Percentiles rank a stretch among this genome's conserved stretches.
Conservation (phyloP, 192 early-diverging fungal species). For the Coemansia sp. region DNA sequence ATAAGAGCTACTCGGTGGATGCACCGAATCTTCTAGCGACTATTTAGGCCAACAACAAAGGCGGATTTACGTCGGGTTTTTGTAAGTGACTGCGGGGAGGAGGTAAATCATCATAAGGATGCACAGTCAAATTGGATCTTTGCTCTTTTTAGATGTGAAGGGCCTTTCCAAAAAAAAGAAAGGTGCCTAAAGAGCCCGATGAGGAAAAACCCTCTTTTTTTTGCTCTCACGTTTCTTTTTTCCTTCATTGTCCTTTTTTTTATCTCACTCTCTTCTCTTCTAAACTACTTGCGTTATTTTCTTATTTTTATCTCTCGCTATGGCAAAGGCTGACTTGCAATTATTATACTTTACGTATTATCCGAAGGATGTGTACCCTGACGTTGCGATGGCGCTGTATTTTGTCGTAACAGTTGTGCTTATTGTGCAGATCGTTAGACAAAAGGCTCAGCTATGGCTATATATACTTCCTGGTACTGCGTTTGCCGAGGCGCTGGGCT, state of each 20-base stretch:
- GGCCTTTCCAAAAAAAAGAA: no score
- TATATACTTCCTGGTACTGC: slow-evolving; percentile 42
- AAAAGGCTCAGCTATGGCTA: slow-evolving; percentile 35
- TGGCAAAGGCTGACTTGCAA: slow-evolving; percentile 14
- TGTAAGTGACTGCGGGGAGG: no score
- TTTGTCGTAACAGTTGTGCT: slow-evolving; percentile 18
- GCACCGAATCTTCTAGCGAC: no score
- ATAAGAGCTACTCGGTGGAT: no score
- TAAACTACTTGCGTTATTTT: neutral
- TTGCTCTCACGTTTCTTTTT: neutral
- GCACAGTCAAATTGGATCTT: no score
- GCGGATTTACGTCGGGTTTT: no score
- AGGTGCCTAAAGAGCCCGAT: no score
- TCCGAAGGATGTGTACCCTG: slow-evolving; percentile 33
- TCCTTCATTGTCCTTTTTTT: neutral
- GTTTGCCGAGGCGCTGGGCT: slow-evolving; percentile 37
- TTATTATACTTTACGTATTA: slow-evolving; percentile 47
- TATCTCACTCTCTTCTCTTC: neutral
- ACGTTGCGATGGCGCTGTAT: slow-evolving; percentile 33
- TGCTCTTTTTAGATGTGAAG: neutral
- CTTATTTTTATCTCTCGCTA: neutral
- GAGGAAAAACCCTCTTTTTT: neutral
- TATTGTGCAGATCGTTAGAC: slow-evolving; percentile 19
- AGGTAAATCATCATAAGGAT: no score
- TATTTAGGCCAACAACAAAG: no score